Conservation (phyloP, 768 basidiomycete genomes). For the Tylopilus felleus region DNA sequence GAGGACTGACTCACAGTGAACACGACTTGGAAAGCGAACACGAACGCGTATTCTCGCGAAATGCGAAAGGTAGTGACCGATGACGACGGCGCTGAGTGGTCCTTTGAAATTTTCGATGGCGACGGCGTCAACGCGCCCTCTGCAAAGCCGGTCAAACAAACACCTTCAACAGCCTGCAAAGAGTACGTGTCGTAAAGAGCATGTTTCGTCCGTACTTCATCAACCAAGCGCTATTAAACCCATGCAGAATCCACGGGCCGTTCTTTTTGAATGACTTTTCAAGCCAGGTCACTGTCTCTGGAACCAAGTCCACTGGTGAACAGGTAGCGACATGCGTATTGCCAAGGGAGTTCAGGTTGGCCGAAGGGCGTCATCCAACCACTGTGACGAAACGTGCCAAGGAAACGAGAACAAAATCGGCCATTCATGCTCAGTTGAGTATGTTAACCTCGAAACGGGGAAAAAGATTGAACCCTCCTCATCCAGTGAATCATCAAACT, state of each 20-base stretch:
- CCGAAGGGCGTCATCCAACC: background rate
- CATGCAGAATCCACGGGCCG: slow-evolving; percentile 19
- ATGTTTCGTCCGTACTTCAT: slow-evolving; percentile 10
- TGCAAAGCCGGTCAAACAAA: slow-evolving; percentile 22
- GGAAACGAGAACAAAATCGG: background rate
- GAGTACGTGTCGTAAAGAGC: slow-evolving; percentile 16
- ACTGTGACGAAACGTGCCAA: background rate
- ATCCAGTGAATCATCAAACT: slow-evolving; percentile 1
- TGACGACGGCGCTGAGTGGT: slow-evolving; percentile 26
- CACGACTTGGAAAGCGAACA: background rate
- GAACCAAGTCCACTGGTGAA: background rate
- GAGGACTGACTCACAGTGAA: background rate
- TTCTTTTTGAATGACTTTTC: slow-evolving; percentile 16
- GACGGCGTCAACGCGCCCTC: slow-evolving; percentile 14
- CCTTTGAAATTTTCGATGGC: slow-evolving; percentile 31
- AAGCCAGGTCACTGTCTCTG: slow-evolving; percentile 2
- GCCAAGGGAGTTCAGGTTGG: background rate
- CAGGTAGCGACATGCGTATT: background rate
- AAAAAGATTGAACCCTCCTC: background rate
- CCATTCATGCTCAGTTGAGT: slow-evolving; percentile 13
- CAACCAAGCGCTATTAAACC: slow-evolving; percentile 1
- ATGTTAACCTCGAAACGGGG: background rate
- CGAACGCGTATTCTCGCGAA: slow-evolving; percentile 4
- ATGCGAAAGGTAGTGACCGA: slow-evolving; percentile 17
- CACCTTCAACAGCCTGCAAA: slow-evolving; percentile 1